These are phyloP conservation scores for Neonectria ditissima DNA, from an alignment of 2,329 filamentous ascomycete genomes.

Conservation along the genomic window DNA sequence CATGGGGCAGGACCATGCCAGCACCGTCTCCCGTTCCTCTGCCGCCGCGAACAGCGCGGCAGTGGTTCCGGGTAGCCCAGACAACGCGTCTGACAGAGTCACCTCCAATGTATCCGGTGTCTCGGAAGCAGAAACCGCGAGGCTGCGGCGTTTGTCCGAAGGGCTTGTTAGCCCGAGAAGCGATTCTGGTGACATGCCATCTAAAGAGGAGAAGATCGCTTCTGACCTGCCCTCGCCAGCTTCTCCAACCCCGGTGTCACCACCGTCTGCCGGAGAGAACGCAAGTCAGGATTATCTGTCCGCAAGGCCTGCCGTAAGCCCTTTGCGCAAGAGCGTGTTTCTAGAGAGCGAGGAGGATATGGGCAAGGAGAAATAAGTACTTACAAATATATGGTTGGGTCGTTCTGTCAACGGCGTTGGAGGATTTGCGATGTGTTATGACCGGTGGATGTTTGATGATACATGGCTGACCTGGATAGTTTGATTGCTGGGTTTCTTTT, in stretches of 20 bases:
- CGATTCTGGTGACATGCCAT: constrained; percentile 18
- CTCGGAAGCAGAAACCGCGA: constrained; percentile 37
- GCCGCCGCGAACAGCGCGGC: constrained; percentile 24
- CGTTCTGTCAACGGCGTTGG: constrained; percentile 36
- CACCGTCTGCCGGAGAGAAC: constrained; percentile 45
- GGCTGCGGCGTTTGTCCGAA: constrained; percentile 33
- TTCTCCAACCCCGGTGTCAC: constrained; percentile 40
- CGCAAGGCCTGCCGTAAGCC: constrained; percentile 39
- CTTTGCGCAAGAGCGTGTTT: constrained; percentile 56
- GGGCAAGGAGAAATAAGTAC: constrained; percentile 38
- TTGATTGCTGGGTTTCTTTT: constrained; percentile 1
- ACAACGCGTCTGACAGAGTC: constrained; percentile 30
- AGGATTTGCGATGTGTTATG: constrained; percentile 12
- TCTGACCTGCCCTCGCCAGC: constrained; percentile 31
- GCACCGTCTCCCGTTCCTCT: constrained; percentile 46
- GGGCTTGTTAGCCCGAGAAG: constrained; percentile 39
- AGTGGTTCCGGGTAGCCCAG: constrained; percentile 25
- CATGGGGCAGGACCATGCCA: constrained; percentile 38
- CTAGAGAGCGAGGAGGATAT: constrained; percentile 57
- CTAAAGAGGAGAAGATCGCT: constrained; percentile 19
- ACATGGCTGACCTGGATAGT: constrained; percentile 6
- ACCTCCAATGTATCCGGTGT: constrained; percentile 40
- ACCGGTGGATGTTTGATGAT: constrained; percentile 18
- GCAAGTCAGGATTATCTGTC: constrained; percentile 46
- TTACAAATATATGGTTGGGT: not conserved